Conservation (phyloP, 176 grass and related monocot genomes). For the Ensete glaucum region DNA sequence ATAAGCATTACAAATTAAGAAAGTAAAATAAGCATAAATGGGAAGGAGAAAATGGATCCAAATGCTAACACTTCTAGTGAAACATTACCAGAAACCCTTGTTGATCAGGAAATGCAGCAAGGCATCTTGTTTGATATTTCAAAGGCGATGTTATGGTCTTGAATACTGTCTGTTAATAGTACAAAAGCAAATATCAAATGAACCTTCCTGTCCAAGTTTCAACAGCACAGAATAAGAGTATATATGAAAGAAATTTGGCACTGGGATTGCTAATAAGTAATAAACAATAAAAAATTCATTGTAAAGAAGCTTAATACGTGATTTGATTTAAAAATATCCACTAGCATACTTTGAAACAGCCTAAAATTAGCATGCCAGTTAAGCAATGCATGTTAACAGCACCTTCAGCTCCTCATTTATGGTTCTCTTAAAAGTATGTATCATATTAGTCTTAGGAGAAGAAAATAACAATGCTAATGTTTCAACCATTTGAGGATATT, state of each 20-base stretch:
- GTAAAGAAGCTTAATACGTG: background rate
- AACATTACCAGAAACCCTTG: conserved; percentile 88
- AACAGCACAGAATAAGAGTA: background rate
- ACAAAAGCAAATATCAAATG: conserved; percentile 5
- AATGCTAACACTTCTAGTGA: background rate
- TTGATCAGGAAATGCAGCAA: conserved; percentile 94
- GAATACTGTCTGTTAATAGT: conserved; percentile 57
- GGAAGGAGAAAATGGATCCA: too few species aligned
- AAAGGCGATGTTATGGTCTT: conserved; percentile 85
- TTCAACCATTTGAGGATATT: too few species aligned
- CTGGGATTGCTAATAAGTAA: background rate
- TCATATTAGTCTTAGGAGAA: too few species aligned
- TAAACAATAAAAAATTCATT: background rate
- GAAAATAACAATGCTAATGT: too few species aligned
- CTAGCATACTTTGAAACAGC: too few species aligned
- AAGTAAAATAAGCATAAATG: too few species aligned
- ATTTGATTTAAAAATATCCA: too few species aligned
- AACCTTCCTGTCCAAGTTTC: background rate
- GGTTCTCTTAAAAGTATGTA: too few species aligned
- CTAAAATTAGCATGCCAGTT: too few species aligned
- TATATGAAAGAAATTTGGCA: background rate
- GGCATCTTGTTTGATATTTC: conserved; percentile 84
- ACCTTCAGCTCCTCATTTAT: too few species aligned
- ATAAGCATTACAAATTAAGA: background rate
- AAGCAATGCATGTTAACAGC: too few species aligned